Percentiles rank a stretch among this genome's conserved stretches.
These are phyloP conservation scores for Vaccinium darrowii DNA, from an alignment of 148 eudicot species.

Conservation along the genomic window DNA sequence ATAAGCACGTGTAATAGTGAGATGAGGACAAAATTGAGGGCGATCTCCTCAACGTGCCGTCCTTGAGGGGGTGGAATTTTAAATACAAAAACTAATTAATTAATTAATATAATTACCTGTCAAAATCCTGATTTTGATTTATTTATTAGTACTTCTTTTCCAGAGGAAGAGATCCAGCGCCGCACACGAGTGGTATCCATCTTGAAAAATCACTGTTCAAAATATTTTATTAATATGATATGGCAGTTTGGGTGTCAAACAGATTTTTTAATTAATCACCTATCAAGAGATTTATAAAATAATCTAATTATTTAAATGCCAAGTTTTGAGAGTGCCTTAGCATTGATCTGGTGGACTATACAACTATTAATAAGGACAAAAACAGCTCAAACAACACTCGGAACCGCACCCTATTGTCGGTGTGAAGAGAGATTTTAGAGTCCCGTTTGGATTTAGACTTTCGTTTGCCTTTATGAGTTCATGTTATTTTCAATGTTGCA, in stretches of 20 bases:
- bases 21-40: neutral
- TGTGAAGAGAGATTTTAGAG: too few relatives aligned
- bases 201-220: neutral
- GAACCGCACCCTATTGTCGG: too few relatives aligned
- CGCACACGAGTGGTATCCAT: neutral
- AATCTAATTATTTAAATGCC: neutral
- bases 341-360: neutral
- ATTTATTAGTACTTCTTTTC: neutral
- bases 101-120: neutral
- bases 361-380: neutral
- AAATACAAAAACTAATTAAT: neutral
- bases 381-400: neutral
- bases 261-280: neutral
- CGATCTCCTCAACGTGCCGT: neutral
- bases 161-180: neutral
- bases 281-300: neutral
- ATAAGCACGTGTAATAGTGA: neutral
- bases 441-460: too few relatives aligned
- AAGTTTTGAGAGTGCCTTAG: neutral
- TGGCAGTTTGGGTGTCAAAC: neutral
- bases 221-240: neutral
- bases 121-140: neutral
- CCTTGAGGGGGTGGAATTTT: neutral
- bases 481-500: too few relatives aligned
- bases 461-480: too few relatives aligned